Evolutionary conservation across 2,329 filamentous ascomycete genomes (phyloP), one percentile per base, ranked within the genome.

Genomic region (Ophiostoma montium): DNA sequence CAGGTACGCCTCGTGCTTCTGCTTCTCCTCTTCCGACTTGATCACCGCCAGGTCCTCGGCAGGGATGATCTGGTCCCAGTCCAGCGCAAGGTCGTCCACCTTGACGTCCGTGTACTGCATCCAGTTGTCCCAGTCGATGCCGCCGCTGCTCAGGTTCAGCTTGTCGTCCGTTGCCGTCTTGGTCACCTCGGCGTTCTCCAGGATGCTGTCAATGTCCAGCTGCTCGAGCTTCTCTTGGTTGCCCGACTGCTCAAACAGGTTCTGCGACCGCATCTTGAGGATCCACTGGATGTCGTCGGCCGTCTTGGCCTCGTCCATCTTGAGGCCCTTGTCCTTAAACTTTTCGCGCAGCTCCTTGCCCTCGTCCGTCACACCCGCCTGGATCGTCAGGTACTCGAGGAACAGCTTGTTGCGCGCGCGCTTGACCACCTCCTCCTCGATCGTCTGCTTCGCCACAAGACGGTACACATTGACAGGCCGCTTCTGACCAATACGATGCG

Each of bases 1-100:
- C 1, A 95, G 77, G 56, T 92, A 94, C 43, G 84, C 80, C 13
- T 89, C 86, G 50, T 95, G 80, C 50, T 85, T 79, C 60, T 84
- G 84, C 63, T 83, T 80, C 57, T 94, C 85, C 59, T 96, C 90
- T 46, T 94, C 86, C 0, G 80, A 82, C 63, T 94, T 95, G 65
- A 96, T 84, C 52, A 81, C 82, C 15, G 89, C 89, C 16, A 98
- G 75, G 59, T 95, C 82, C 8, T 95, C 88, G 52, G 89, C 88
- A 0, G 92, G 94, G 57, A 98, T 96, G 58, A 98, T 98, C 56
- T 96, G 85, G 59, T 98, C 92, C 92, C 92, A 98, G 57, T 94
- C 88, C 23, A 96, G 80, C 55, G 70, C 68, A 45, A 78, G 69
- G 46, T 80, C 75, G 52, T 96, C 86, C 21, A 96, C 85, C 67